Conservation (phyloP, 306 rosid genomes). For the Vicia villosa region DNA sequence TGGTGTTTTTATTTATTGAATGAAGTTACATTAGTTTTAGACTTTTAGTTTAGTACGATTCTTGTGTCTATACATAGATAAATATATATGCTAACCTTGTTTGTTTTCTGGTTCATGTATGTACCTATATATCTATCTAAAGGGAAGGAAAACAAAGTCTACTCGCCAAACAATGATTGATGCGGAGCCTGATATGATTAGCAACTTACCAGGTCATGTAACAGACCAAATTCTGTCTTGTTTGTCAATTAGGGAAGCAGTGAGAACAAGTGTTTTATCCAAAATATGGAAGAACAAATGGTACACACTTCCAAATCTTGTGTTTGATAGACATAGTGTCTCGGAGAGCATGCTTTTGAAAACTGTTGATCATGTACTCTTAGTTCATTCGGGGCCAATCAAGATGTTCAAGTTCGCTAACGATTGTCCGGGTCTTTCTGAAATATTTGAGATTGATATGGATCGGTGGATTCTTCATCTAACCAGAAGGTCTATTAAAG, state of each 20-base stretch:
- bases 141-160: not conserved
- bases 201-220: not conserved
- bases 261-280: not conserved
- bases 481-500: not conserved
- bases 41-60: not conserved
- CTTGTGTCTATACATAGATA: not conserved
- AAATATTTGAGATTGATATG: not conserved
- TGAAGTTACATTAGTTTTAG: not conserved
- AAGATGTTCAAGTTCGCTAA: not conserved
- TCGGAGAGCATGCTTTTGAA: not conserved
- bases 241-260: not conserved
- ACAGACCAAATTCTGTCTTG: not conserved
- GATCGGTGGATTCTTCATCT: not conserved
- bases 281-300: not conserved
- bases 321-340: not conserved
- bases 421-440: too few species aligned
- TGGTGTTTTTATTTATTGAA: too few species aligned
- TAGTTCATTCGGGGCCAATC: not conserved
- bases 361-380: not conserved
- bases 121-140: not conserved
- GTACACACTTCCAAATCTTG: not conserved
- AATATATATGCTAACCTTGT: not conserved
- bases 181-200: not conserved
- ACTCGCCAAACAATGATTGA: not conserved
- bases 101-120: slow-evolving; percentile 22